Conservation (phyloP, 179 eudicot genomes). For the Beta corolliflora region DNA sequence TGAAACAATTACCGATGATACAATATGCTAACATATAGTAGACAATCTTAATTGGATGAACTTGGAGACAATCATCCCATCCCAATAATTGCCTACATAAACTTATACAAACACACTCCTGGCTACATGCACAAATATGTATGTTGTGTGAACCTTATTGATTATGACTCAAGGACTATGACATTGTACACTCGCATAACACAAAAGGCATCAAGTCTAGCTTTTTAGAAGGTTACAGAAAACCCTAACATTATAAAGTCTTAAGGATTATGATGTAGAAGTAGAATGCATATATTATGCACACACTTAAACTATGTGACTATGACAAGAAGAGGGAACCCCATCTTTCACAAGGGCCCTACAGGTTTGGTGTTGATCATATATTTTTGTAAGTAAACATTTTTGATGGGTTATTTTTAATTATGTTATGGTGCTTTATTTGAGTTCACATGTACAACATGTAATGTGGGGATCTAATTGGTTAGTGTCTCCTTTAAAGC, state of each 20-base stretch:
- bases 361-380: background rate
- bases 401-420: conserved; percentile 4
- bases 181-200: background rate
- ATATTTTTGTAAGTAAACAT: conserved; percentile 6
- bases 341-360: conserved; percentile 15
- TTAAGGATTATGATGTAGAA: background rate
- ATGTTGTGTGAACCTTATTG: background rate
- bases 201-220: background rate
- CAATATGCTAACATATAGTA: no score
- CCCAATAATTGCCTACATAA: no score
- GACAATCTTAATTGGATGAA: no score
- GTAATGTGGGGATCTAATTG: conserved; percentile 25
- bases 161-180: background rate
- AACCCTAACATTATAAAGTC: background rate
- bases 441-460: conserved; percentile 19
- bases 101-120: background rate
- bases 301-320: background rate
- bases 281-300: background rate
- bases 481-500: conserved; percentile 17
- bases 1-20: no score
- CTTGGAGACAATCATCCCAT: background rate
- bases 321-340: background rate
- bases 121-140: background rate
- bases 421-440: conserved; percentile 23
- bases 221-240: background rate